Percentiles rank a stretch among this genome's conserved stretches.
These are phyloP conservation scores for Malassezia vespertilionis DNA, from an alignment of 1,284 basidiomycete genomes.

Conservation along the genomic window DNA sequence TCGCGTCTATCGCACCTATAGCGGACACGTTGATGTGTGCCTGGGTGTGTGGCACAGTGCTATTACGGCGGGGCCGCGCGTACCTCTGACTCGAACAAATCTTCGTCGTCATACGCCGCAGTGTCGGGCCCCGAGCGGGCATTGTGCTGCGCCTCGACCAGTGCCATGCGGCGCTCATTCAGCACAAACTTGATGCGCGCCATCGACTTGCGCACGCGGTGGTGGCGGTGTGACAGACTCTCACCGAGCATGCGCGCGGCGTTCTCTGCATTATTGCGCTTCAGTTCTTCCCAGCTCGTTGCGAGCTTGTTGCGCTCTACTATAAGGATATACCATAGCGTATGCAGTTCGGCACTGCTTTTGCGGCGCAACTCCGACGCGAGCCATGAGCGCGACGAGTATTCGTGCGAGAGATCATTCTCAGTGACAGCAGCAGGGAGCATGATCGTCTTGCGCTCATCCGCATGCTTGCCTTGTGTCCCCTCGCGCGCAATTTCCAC, in stretches of 20 bases:
- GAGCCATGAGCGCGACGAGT: constrained; percentile 28
- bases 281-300: constrained; percentile 36
- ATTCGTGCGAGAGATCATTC: constrained; percentile 22
- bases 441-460: constrained; percentile 18
- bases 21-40: no score
- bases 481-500: constrained; percentile 20
- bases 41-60: no score
- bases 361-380: constrained; percentile 40
- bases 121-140: constrained; percentile 3
- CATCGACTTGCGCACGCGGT: constrained; percentile 70
- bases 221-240: constrained; percentile 29
- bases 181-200: constrained; percentile 86
- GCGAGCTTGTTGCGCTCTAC: constrained; percentile 40
- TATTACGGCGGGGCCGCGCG: no score
- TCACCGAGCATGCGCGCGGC: constrained; percentile 26
- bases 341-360: constrained; percentile 39
- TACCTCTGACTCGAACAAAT: constrained; percentile 13
- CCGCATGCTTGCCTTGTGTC: constrained; percentile 14
- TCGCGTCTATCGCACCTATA: no score
- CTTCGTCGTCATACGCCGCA: constrained; percentile 1
- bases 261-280: constrained; percentile 24
- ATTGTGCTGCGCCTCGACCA: constrained; percentile 54
- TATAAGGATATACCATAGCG: constrained; percentile 43
- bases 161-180: constrained; percentile 77
- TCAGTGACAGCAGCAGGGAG: constrained; percentile 27